Percentiles rank a stretch among this genome's conserved stretches.
Evolutionary conservation across 805 yeast genomes (phyloP).

Genomic region (Saturnispora besseyi): DNA sequence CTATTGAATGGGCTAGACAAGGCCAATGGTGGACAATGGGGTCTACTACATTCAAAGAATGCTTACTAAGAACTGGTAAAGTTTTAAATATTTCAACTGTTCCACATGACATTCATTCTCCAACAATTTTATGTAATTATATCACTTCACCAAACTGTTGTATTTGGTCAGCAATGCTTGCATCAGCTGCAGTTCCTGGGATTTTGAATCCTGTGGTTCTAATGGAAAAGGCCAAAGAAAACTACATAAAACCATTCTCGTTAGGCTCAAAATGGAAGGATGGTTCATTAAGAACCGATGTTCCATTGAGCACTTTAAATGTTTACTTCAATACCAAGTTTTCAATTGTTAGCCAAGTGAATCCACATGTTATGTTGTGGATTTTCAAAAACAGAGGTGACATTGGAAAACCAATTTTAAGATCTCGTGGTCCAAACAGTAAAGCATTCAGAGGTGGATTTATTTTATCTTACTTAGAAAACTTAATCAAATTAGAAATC

Average conservation of each 20-base stretch:
- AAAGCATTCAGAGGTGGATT: slow-evolving; percentile 69
- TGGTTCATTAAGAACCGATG: slow-evolving; percentile 71
- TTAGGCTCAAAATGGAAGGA: slow-evolving; percentile 73
- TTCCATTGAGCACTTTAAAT: slow-evolving; percentile 66
- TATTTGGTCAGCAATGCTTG: slow-evolving; percentile 70
- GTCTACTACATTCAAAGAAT: slow-evolving; percentile 62
- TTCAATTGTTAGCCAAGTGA: slow-evolving; percentile 71
- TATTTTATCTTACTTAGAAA: slow-evolving; percentile 61
- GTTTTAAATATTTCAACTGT: slow-evolving; percentile 67
- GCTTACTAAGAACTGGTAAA: slow-evolving; percentile 59
- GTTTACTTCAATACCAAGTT: slow-evolving; percentile 70
- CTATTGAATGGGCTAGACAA: slow-evolving; percentile 65
- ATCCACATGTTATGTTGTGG: slow-evolving; percentile 71
- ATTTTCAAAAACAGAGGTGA: slow-evolving; percentile 74
- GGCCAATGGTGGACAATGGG: slow-evolving; percentile 65
- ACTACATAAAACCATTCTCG: slow-evolving; percentile 51
- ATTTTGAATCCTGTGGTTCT: slow-evolving; percentile 70
- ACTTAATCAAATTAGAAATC: slow-evolving; percentile 60
- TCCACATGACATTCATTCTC: slow-evolving; percentile 75
- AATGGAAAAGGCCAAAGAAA: slow-evolving; percentile 43
- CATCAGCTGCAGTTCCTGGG: slow-evolving; percentile 80
- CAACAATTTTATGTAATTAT: slow-evolving; percentile 68
- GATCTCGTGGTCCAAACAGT: slow-evolving; percentile 32
- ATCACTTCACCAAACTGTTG: slow-evolving; percentile 73
- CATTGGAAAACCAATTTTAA: slow-evolving; percentile 68